Conservation (phyloP, 805 yeast species). For the Yarrowia sp. region DNA sequence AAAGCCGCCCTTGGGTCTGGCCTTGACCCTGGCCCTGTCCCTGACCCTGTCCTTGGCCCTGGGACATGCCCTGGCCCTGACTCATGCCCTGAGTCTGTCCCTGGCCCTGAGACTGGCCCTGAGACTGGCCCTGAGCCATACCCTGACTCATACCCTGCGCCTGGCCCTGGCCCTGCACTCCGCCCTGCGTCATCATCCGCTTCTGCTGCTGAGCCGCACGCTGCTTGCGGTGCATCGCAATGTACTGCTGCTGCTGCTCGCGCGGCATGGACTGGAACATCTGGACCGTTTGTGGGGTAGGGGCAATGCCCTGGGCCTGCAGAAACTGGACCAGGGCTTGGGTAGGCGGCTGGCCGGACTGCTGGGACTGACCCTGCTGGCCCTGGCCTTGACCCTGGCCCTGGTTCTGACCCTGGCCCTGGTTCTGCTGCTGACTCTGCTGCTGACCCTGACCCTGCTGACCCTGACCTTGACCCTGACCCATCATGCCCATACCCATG, state of each 20-base stretch:
- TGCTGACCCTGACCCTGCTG: constrained; percentile 11
- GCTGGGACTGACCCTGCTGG: constrained; percentile 32
- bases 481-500: constrained; percentile 22
- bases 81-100: constrained; percentile 33
- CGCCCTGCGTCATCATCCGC: constrained; percentile 34
- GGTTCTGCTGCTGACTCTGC: not conserved
- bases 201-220: constrained; percentile 31
- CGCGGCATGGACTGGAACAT: constrained; percentile 30
- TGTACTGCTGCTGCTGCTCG: constrained; percentile 33
- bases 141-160: not conserved
- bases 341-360: not conserved
- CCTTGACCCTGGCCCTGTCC: constrained; percentile 29
- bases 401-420: not conserved
- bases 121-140: constrained; percentile 29
- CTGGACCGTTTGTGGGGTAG: constrained; percentile 15
- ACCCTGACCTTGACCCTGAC: not conserved
- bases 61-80: constrained; percentile 29
- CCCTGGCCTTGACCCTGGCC: not conserved
- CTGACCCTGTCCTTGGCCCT: constrained; percentile 29
- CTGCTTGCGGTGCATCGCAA: constrained; percentile 29
- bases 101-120: not conserved
- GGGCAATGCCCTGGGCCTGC: constrained; percentile 27
- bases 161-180: constrained; percentile 35
- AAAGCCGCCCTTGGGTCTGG: constrained; percentile 24
- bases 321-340: constrained; percentile 5